A percentile compares a stretch with the other conserved stretches of the same genome.
phyloP scores from a whole-genome alignment of 345 rosid genomes.

The Barbarea vulgaris region DNA sequence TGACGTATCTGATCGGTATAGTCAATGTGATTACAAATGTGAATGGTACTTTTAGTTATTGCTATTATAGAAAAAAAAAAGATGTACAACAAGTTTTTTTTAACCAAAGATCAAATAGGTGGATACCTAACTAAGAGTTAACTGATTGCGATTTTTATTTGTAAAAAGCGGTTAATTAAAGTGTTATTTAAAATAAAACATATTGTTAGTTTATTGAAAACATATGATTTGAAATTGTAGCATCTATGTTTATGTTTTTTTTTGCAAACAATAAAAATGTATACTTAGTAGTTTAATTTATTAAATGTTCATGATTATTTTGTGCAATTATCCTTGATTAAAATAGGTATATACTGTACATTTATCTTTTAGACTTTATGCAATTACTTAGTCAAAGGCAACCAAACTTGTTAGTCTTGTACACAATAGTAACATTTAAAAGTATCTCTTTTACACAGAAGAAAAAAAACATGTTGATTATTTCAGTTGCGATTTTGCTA shows the following conservation, averaged over 20 bases:
- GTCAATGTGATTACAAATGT: not conserved
- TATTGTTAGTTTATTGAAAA: not conserved
- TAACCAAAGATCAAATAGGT: not conserved
- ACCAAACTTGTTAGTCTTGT: not conserved
- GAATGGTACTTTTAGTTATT: not conserved
- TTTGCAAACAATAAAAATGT: not conserved
- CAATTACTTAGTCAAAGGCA: not conserved
- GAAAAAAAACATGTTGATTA: not conserved
- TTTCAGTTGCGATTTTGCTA: not conserved
- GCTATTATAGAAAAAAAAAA: not conserved
- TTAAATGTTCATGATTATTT: not conserved
- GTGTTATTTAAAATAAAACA: not conserved
- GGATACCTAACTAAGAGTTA: not conserved
- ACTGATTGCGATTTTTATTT: too few relatives aligned
- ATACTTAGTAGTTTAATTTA: not conserved
- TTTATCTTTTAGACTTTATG: not conserved
- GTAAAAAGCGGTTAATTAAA: too few relatives aligned
- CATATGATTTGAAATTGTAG: not conserved
- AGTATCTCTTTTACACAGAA: not conserved
- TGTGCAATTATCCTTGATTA: not conserved
- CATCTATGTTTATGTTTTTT: not conserved
- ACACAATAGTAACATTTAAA: not conserved
- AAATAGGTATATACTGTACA: not conserved
- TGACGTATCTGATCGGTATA: constrained; percentile 9
- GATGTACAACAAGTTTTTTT: not conserved